Conservation (phyloP, 768 basidiomycete genomes). For the Pilatotrama ljubarskyi region DNA sequence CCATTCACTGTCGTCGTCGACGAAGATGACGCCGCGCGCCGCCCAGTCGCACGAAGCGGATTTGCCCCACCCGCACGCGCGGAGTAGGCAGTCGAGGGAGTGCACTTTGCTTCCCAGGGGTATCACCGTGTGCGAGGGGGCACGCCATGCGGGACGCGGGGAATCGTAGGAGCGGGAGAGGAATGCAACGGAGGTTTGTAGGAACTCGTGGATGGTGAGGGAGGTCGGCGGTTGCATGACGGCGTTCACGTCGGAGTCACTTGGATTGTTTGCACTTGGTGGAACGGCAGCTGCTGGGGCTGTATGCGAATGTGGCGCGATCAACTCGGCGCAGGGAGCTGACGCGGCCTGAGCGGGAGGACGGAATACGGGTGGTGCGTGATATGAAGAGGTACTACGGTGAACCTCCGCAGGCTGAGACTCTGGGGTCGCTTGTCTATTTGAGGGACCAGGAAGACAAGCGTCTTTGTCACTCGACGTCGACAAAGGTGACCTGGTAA, state of each 20-base stretch:
- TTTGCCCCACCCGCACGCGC: conserved; percentile 46
- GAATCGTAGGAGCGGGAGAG: conserved; percentile 13
- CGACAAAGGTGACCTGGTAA: neutral
- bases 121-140: conserved; percentile 31
- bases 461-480: neutral
- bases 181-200: conserved; percentile 26
- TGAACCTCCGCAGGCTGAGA: no score
- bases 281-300: neutral
- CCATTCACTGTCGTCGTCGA: conserved; percentile 19
- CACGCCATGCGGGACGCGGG: conserved; percentile 32
- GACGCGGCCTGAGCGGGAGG: no score
- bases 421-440: neutral
- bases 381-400: no score
- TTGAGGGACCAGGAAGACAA: neutral
- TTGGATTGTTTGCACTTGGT: conserved; percentile 18
- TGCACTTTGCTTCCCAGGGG: conserved; percentile 38
- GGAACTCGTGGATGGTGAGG: conserved; percentile 19
- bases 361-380: no score
- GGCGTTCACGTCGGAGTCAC: neutral
- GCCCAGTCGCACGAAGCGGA: conserved; percentile 16
- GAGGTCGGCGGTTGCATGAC: neutral
- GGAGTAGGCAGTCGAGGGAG: conserved; percentile 46
- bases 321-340: neutral
- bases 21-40: conserved; percentile 29
- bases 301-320: neutral